Percentiles rank a stretch among this genome's conserved stretches.
Conservation (phyloP, 2,329 filamentous ascomycete species). For the Penicillium capsulatum region DNA sequence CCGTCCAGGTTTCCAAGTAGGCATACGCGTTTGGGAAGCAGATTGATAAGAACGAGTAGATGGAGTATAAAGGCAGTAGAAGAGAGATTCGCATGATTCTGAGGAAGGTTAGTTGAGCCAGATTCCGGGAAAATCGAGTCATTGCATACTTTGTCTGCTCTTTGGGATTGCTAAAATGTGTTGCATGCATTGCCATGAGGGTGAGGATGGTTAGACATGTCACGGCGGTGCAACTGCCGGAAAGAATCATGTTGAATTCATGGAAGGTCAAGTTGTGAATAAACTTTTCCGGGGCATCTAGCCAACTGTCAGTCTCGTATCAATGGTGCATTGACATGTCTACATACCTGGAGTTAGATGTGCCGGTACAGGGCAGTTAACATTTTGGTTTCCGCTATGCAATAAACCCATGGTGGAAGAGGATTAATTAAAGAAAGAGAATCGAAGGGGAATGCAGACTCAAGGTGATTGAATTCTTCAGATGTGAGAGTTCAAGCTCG, state of each 20-base stretch:
- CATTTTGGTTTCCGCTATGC: slow-evolving; percentile 1
- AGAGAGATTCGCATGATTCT: slow-evolving; percentile 44
- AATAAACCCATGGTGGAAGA: slow-evolving; percentile 4
- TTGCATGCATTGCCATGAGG: slow-evolving; percentile 37
- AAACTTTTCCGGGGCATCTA: background rate
- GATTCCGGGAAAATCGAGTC: no score
- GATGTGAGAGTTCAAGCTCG: no score
- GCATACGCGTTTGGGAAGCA: slow-evolving; percentile 37
- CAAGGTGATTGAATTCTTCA: no score
- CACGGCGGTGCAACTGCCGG: slow-evolving; percentile 33
- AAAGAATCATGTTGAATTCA: slow-evolving; percentile 37
- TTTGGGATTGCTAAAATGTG: slow-evolving; percentile 40
- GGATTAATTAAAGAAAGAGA: background rate
- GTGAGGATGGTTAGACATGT: slow-evolving; percentile 28
- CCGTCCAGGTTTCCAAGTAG: slow-evolving; percentile 41
- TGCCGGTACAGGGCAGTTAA: slow-evolving; percentile 11
- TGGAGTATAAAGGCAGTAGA: slow-evolving; percentile 41
- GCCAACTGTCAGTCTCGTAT: no score
- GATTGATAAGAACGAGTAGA: slow-evolving; percentile 40
- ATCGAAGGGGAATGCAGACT: slow-evolving; percentile 1
- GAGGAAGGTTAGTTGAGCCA: background rate
- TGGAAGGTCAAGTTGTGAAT: slow-evolving; percentile 24
- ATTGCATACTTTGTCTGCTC: slow-evolving; percentile 40
- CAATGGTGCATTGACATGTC: background rate
- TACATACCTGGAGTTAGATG: slow-evolving; percentile 7